These are phyloP conservation scores for Grosmannia serpens DNA, from an alignment of 2,329 filamentous ascomycete genomes.

Conservation along the genomic window DNA sequence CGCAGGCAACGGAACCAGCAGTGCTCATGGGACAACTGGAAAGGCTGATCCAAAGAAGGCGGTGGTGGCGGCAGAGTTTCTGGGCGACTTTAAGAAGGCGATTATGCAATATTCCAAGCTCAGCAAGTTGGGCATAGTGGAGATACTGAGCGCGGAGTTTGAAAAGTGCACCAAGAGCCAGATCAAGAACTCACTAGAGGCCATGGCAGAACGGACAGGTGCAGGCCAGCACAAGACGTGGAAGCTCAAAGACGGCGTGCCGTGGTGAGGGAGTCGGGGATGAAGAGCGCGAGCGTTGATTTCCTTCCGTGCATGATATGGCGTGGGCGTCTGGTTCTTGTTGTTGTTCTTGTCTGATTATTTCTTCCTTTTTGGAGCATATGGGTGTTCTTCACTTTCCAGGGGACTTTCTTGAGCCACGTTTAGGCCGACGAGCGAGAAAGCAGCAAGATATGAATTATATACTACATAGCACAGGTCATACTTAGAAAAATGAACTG, in stretches of 20 bases:
- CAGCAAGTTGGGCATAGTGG: slow-evolving; percentile 63
- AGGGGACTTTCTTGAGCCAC: background rate
- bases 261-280: background rate
- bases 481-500: background rate
- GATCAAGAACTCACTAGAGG: slow-evolving; percentile 59
- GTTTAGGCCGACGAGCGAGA: too few species aligned
- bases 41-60: slow-evolving; percentile 16
- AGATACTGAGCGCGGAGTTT: slow-evolving; percentile 65
- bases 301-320: background rate
- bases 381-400: background rate
- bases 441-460: background rate
- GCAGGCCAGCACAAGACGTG: slow-evolving; percentile 46
- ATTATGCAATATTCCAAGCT: slow-evolving; percentile 48
- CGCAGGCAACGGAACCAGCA: background rate
- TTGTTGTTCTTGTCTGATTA: background rate
- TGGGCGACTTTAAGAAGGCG: slow-evolving; percentile 55
- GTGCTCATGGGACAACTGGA: background rate
- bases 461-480: background rate
- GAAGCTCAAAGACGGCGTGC: slow-evolving; percentile 30
- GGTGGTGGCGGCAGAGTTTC: slow-evolving; percentile 44
- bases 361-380: background rate
- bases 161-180: slow-evolving; percentile 57
- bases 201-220: slow-evolving; percentile 51
- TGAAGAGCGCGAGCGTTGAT: background rate
- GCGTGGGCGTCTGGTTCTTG: background rate